These are phyloP conservation scores for Priceomyces melissophilus DNA, from an alignment of 805 yeast genomes.

Conservation along the genomic window DNA sequence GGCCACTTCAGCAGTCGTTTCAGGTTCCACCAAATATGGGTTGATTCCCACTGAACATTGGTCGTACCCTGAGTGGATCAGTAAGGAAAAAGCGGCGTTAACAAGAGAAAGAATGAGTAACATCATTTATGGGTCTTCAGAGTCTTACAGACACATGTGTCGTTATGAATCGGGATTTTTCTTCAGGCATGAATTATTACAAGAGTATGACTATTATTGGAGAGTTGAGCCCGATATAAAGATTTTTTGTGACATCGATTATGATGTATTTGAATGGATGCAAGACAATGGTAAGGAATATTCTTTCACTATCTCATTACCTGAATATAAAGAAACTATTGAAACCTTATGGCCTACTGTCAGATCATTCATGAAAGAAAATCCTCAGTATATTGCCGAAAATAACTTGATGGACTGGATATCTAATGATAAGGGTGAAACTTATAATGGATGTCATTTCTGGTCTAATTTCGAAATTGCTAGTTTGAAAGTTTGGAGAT, in stretches of 20 bases:
- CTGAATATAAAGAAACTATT: conserved; percentile 81
- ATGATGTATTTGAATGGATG: conserved; percentile 82
- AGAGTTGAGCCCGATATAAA: conserved; percentile 84
- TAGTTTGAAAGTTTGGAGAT: conserved; percentile 66
- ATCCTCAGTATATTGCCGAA: conserved; percentile 57
- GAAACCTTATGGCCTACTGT: conserved; percentile 78
- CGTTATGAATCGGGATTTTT: conserved; percentile 86
- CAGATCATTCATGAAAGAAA: conserved; percentile 56
- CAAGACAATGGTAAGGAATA: conserved; percentile 71
- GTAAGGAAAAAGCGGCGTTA: conserved; percentile 62
- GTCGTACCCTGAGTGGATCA: conserved; percentile 82
- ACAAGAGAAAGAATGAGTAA: conserved; percentile 58
- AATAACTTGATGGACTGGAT: conserved; percentile 67
- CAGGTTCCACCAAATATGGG: conserved; percentile 78
- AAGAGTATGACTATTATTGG: conserved; percentile 86
- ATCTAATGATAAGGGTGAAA: conserved; percentile 60
- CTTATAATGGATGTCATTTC: conserved; percentile 80
- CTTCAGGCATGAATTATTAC: conserved; percentile 69
- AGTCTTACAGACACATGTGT: conserved; percentile 85
- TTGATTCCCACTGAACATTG: conserved; percentile 77
- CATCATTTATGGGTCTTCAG: conserved; percentile 67
- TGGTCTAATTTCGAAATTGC: conserved; percentile 89
- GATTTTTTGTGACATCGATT: conserved; percentile 75
- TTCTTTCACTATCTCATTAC: conserved; percentile 78
- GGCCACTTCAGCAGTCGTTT: conserved; percentile 59